Base-by-base conservation (phyloP, 768 basidiomycete genomes). In the Hortiboletus campestris region DNA sequence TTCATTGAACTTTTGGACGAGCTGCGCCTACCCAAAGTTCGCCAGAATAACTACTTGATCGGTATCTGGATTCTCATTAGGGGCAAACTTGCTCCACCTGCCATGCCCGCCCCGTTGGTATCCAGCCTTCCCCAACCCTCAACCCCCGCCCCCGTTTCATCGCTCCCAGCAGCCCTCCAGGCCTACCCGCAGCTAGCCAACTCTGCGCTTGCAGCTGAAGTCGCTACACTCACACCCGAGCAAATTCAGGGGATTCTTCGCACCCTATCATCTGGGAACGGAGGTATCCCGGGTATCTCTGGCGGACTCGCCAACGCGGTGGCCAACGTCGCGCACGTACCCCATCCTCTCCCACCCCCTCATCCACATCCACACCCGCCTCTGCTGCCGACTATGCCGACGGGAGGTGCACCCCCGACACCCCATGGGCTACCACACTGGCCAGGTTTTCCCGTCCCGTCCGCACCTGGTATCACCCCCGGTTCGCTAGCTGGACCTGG, bases 21-120 rank as follows among this genome's bases (percentile, higher is more conserved):
- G 28, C 77, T 93, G 44, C 78, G 76, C 53, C 69, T 96, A 2
- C 89, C 91, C 14, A 83, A 81, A 62, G 66, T 73, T 11, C 80
- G 93, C 29, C 79, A 70, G n/a, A 67, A 73, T 3, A 83, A 91
- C 65, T 84, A 84, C 57, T 78, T 96, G 38, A 74, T 96, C 42
- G 89, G 89, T 22, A 84, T 95, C 14, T 93, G 91, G 83, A 80
- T 96, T n/a, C 76, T 94, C 17, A 83, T 80, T 63, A 93, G 88
- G 69, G 92, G 89, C 25, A 91, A 84, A 70, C 80, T 92, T 4
- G 78, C 75, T n/a, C 72, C 78, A 17, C 73, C 78, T 58, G 49
- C 60, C 42, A 53, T 65, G 49, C 63, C 61, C 41, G 25, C 53
- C 5, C 41, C 61, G n/a, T 39, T 42, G 58, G 49, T 38, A 20